Evolutionary conservation across 495 filamentous ascomycete species (phyloP), one percentile per base, ranked within the genome.

Genomic region (Hypoxylon crocopeplum): DNA sequence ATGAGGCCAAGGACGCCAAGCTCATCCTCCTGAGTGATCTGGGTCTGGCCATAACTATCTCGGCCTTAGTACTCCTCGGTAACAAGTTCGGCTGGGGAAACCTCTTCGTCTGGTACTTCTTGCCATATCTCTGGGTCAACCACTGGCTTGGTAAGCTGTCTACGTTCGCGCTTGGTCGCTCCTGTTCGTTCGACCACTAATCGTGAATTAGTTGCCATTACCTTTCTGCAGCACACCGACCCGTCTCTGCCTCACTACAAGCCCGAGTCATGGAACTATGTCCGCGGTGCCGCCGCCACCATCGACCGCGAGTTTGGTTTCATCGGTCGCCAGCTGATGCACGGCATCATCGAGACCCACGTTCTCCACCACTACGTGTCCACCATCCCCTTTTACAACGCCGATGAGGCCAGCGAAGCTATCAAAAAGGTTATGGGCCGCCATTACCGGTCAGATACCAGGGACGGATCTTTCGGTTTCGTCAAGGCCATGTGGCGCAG

Each of bases 101-200:
- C 75, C 77, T 98, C 67, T 75, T 88, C 21, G 87, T 98, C 34
- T 98, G 94, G 93, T 98, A 98, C 74, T 85, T 90, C 68, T 67
- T 95, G 51, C 94, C 94, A 7, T 98, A 97, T 73, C 79, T 98
- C 59, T 97, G 93, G 93, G 94, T 98, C 19, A 96, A 98, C 84
- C 93, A 98, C 85, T 98, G 94, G 88, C 85, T 92, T 48, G 86
- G 86, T 88, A 84, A 78, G 86, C 77, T 30, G 8, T n/a, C n/a
- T n/a, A n/a, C n/a, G 38, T 20, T 4, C 29, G 29, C 17, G 24
- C n/a, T 19, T 38, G 16, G 2, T 10, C 17, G 19, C 16, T 19
- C 7, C n/a, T 17, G 7, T 21, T 34, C 24, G 39, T 7, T 42
- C 62, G 48, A 51, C 60, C 55, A 75, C 72, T 82, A 45, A 72